Base-by-base conservation (phyloP, 306 rosid genomes). In the Lathyrus oleraceus region DNA sequence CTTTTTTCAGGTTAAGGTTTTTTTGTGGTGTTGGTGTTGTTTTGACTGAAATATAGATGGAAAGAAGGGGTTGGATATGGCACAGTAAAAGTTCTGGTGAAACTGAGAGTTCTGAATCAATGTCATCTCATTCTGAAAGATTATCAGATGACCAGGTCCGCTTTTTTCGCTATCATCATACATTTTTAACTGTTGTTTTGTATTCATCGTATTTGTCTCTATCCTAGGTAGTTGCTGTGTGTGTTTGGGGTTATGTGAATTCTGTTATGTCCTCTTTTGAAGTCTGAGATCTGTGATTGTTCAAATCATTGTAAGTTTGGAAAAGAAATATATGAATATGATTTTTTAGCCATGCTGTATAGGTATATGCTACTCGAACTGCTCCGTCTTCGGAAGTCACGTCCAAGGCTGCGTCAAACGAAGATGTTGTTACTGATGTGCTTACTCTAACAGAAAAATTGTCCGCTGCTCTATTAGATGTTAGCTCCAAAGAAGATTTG, bases 51-150 rank as follows among this genome's bases (percentile, higher is more conserved):
- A 25, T 61, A 62, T 43, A 76, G 79, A 90, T 91, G 97, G 89
- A 91, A 73, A 52, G 86, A 52, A 71, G 87, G 77, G 86, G 90
- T 75, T 84, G 88, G 90, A 81, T 88, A 39, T 91, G 95, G 95
- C 84, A 85, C 42, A 81, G 86, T 79, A 88, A 81, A 84, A 86
- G 86, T 78, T 84, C 82, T 0, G 89, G 87, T 10, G 88, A 86
- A 71, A 86, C 87, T 0, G 96, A 88, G 81, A 90, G 91, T 76
- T 82, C 87, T 4, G 86, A 87, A 35, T 86, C 96, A 16, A 61
- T 84, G 15, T 88, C 95, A 73, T 88, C 96, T 28, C 85, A 76
- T 65, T 87, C 91, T 15, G 90, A 86, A 75, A 86, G 91, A 30
- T 87, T 90, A 52, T 86, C 79, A 9, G 88, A 87, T 63, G 91